Evolutionary conservation across 2,329 filamentous ascomycete species (phyloP), one percentile per base, ranked within the genome.

Genomic region (Sporothrix protearum): DNA sequence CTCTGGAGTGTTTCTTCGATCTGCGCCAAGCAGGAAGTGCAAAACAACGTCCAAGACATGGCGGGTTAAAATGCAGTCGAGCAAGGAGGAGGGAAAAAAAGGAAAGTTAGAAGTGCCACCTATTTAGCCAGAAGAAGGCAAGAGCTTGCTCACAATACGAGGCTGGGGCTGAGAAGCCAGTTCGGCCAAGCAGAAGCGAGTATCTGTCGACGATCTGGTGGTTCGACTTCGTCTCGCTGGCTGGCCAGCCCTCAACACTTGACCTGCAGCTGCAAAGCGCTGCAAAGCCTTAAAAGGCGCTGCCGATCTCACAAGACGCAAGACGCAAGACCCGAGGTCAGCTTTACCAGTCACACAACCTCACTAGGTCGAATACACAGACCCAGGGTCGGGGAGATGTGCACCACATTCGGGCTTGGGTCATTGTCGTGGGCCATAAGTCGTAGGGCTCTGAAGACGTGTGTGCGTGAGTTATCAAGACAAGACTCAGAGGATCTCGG

Each of bases 91-190:
- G n/a, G n/a, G n/a, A n/a, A n/a, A n/a, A n/a, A n/a, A n/a, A n/a
- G n/a, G n/a, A n/a, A n/a, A n/a, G n/a, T n/a, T n/a, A n/a, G n/a
- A 33, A 12, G 25, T 0, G 53, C 3, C 16, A 33, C 14, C 25
- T 36, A 19, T 36, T 49, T 49, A 10, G 8, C 68, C 68, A 61
- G 53, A 69, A 36, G 25, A 33, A 36, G 68, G 55, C 57, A 70
- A 63, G 68, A 45, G 28, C 25, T 42, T 36, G 42, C 25, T 33
- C 33, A 22, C 55, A 63, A 70, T 70, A 70, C 55, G 68, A 70
- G 68, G 68, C 68, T 63, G 42, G 55, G 53, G 68, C 68, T 69
- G 53, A 61, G n/a, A 19, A 16, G 19, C 28, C 28, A 55, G 42
- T 10, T 39, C 22, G n/a, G 47, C 22, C 22, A 12, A 22, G 42